Conservation (phyloP, 208 protist species). For the Trypanosoma grayi region DNA sequence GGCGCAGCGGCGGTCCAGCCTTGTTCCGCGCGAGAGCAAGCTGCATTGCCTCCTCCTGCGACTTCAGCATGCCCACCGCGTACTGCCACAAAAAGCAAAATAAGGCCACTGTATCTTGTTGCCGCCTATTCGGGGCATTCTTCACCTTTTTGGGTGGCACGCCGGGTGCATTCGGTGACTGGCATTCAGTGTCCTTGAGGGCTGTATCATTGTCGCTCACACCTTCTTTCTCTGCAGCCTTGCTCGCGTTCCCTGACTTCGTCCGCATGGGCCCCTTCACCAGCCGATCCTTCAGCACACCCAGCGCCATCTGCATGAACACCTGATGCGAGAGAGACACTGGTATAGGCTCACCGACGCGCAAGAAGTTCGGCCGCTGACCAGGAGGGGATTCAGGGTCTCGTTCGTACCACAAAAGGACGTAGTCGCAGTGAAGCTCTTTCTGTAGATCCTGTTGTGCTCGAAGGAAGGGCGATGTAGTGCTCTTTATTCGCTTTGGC, state of each 20-base stretch:
- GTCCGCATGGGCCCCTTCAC: neutral
- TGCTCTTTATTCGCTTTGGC: neutral
- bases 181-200: neutral
- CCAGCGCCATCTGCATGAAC: conserved; percentile 36
- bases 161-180: neutral
- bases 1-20: neutral
- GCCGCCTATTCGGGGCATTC: neutral
- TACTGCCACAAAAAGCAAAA: conserved; percentile 32
- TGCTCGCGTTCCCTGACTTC: neutral
- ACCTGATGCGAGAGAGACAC: conserved; percentile 30
- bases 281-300: conserved; percentile 28
- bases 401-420: conserved; percentile 28
- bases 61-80: conserved; percentile 13
- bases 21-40: neutral
- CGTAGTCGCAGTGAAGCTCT: conserved; percentile 23
- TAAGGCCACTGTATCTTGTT: conserved; percentile 23
- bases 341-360: conserved; percentile 23
- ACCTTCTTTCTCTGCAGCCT: neutral
- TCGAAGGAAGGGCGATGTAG: conserved; percentile 3
- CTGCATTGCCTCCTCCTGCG: conserved; percentile 18
- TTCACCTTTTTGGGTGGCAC: neutral
- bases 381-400: conserved; percentile 16
- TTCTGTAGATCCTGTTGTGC: conserved; percentile 25
- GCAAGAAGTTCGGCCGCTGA: conserved; percentile 21
- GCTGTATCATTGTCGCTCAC: neutral